Evolutionary conservation across 2,329 filamentous ascomycete genomes (phyloP), one percentile per base, ranked within the genome.

Genomic region (Trichoderma sp.): DNA sequence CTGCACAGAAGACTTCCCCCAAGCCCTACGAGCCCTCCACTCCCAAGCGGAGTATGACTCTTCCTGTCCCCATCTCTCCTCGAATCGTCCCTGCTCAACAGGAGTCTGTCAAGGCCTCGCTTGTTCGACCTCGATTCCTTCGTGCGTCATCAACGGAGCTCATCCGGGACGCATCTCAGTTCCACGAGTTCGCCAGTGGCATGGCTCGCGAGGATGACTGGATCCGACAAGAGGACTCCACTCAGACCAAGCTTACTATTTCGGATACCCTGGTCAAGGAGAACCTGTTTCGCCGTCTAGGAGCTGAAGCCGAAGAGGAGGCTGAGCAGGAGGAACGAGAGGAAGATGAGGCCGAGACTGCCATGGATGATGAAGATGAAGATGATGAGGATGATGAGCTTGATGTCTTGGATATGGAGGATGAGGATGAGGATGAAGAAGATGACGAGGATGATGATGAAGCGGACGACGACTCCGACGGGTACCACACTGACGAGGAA

Each of bases 131-230:
- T 30, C 86, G 84, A 74, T 89, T 85, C 75, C 80, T 89, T 15
- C 85, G 84, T 8, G 87, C 86, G 18, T 82, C 85, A 71, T 83
- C 84, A 6, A 82, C 79, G 43, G 87, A 89, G 64, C 77, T 89
- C 57, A 82, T 83, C 47, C 84, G 83, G 53, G 88, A 91, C 74
- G 85, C 86, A 30, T 90, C 83, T 79, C 89, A 84, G 63, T 98
- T 98, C 79, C 93, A 98, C 80, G 95, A 97, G 78, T 98, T 98
- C 80, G 95, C 93, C 57, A 94, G 92, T 79, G 94, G 93, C 64
- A 87, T 90, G 72, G 86, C 92, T 53, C 90, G 93, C 72, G 92
- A 96, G 73, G 95, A 98, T 72, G 95, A 97, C 77, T 99, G 96
- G 96, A 93, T 97, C 34, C 85, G 85, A 18, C 90, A 92, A 71